Percentiles rank a stretch among this genome's conserved stretches.
Conservation (phyloP, 371 early-diverging fungal genomes). For the Syncephalis plumigaleata region DNA sequence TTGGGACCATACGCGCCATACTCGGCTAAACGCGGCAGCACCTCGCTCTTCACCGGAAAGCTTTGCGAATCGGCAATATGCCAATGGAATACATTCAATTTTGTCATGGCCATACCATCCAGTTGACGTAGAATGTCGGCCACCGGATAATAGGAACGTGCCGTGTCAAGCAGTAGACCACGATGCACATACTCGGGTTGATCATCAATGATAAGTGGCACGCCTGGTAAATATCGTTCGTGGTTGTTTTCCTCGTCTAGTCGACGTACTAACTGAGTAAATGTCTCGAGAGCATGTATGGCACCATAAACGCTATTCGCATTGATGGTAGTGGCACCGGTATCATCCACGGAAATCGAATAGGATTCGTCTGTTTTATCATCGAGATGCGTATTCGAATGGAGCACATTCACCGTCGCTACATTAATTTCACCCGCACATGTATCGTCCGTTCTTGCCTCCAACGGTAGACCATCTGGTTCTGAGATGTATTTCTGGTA, state of each 20-base stretch:
- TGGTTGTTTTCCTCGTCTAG: conserved; percentile 6
- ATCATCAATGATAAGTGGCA: background rate
- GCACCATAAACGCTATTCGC: conserved; percentile 57
- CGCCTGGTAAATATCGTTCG: background rate
- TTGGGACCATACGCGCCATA: background rate
- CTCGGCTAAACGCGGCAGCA: conserved; percentile 33
- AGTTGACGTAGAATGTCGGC: too few relatives aligned
- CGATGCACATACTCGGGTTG: too few relatives aligned
- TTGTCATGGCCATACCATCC: conserved; percentile 49
- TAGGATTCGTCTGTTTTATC: too few relatives aligned
- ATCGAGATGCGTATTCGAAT: too few relatives aligned
- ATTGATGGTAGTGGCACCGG: conserved; percentile 15
- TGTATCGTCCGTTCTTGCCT: too few relatives aligned
- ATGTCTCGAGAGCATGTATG: conserved; percentile 54
- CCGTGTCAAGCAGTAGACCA: too few relatives aligned
- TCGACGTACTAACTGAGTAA: conserved; percentile 38
- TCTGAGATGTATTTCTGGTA: too few relatives aligned
- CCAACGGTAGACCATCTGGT: too few relatives aligned
- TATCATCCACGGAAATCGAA: too few relatives aligned
- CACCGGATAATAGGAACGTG: too few relatives aligned
- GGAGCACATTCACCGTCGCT: too few relatives aligned
- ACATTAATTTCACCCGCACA: too few relatives aligned
- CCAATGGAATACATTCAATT: conserved; percentile 77
- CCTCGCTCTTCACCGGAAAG: conserved; percentile 41
- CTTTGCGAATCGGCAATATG: conserved; percentile 62